phyloP scores from a whole-genome alignment of 192 early-diverging fungal species.

The Spizellomyces sp. region DNA sequence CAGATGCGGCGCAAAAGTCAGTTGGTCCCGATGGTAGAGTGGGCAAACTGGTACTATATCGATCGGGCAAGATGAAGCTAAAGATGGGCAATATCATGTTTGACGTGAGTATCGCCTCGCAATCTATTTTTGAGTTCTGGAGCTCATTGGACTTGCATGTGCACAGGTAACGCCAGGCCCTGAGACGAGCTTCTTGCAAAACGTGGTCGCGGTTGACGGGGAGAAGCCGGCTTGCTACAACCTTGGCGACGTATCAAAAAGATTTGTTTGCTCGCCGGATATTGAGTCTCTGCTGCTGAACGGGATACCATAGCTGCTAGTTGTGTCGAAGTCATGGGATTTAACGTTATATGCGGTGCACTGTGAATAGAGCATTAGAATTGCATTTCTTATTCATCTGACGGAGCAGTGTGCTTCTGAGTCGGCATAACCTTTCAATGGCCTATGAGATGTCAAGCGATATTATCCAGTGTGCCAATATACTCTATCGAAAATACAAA shows the following conservation, averaged over 20 bases:
- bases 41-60: constrained; percentile 62
- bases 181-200: constrained; percentile 59
- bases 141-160: background rate
- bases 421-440: too few relatives aligned
- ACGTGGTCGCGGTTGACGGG: constrained; percentile 60
- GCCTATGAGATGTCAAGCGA: background rate
- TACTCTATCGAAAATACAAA: too few relatives aligned
- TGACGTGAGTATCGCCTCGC: constrained; percentile 45
- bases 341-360: background rate
- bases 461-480: background rate
- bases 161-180: constrained; percentile 47
- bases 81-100: constrained; percentile 62
- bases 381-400: too few relatives aligned
- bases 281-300: constrained; percentile 41
- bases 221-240: constrained; percentile 52
- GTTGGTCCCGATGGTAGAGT: constrained; percentile 53
- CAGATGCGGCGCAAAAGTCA: background rate
- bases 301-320: too few relatives aligned
- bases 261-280: constrained; percentile 65
- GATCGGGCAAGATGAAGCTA: constrained; percentile 69
- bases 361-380: background rate
- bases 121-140: too few relatives aligned
- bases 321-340: too few relatives aligned
- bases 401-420: too few relatives aligned
- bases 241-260: constrained; percentile 59